Conservation (phyloP, 2,329 filamentous ascomycete species). For the Zymoseptoria passerinii region DNA sequence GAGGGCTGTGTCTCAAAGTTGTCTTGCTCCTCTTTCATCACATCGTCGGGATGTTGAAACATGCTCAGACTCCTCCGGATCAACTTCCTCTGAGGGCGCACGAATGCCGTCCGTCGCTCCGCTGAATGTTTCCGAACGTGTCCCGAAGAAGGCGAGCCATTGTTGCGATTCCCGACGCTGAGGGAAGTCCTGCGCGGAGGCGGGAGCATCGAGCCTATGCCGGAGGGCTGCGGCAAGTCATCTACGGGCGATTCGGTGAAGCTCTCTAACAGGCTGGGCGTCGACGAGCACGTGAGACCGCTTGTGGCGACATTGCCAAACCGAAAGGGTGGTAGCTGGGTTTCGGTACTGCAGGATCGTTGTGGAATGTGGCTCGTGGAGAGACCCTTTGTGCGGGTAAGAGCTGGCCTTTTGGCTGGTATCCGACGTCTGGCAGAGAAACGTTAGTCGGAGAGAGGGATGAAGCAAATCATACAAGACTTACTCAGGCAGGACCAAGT, state of each 20-base stretch:
- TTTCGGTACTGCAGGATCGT: slow-evolving; percentile 51
- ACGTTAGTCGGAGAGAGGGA: slow-evolving; percentile 9
- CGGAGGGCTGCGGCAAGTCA: slow-evolving; percentile 55
- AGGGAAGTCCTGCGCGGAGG: slow-evolving; percentile 60
- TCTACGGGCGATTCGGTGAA: slow-evolving; percentile 73
- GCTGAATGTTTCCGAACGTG: slow-evolving; percentile 59
- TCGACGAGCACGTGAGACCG: slow-evolving; percentile 40
- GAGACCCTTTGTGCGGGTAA: slow-evolving; percentile 66
- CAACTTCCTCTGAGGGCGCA: slow-evolving; percentile 72
- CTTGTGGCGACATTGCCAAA: slow-evolving; percentile 51
- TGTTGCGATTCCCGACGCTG: slow-evolving; percentile 52
- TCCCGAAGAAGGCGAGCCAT: slow-evolving; percentile 64
- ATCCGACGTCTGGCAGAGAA: slow-evolving; percentile 23
- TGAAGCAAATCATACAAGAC: slow-evolving; percentile 4
- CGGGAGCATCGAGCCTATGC: slow-evolving; percentile 43
- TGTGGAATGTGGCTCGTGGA: slow-evolving; percentile 58
- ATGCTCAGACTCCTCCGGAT: slow-evolving; percentile 92
- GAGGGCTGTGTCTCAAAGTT: slow-evolving; percentile 40
- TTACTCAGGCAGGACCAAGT: slow-evolving; percentile 26
- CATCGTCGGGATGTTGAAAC: slow-evolving; percentile 86
- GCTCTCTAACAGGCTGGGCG: slow-evolving; percentile 67
- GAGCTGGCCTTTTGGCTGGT: slow-evolving; percentile 57
- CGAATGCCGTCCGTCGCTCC: slow-evolving; percentile 50
- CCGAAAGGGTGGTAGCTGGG: slow-evolving; percentile 62
- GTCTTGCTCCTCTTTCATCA: slow-evolving; percentile 70